A percentile compares a stretch with the other conserved stretches of the same genome.
These are phyloP conservation scores for Epichloe scottii DNA, from an alignment of 2,329 filamentous ascomycete genomes.

Conservation along the genomic window DNA sequence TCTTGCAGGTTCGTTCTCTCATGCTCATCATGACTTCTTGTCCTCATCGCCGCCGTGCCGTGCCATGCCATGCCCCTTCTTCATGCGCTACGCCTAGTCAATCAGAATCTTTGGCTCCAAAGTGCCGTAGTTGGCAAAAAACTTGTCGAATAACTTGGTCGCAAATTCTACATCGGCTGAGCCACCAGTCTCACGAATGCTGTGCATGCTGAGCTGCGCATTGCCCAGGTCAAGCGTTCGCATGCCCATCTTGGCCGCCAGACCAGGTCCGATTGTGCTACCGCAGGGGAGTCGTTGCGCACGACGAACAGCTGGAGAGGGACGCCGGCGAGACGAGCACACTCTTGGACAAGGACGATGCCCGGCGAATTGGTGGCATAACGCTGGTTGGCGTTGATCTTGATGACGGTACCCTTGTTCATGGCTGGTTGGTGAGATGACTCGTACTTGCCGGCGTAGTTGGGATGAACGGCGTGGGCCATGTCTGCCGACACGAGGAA, in stretches of 20 bases:
- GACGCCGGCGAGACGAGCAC: constrained; percentile 60
- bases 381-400: constrained; percentile 93
- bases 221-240: constrained; percentile 89
- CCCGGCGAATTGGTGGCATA: constrained; percentile 96
- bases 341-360: constrained; percentile 84
- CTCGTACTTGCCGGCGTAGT: constrained; percentile 89
- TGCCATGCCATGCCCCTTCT: not conserved
- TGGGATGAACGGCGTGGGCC: constrained; percentile 93
- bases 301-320: constrained; percentile 94
- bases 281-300: constrained; percentile 91
- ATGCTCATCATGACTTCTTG: too few relatives aligned
- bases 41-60: too few relatives aligned
- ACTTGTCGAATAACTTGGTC: constrained; percentile 74
- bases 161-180: constrained; percentile 78
- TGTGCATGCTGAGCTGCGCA: constrained; percentile 92
- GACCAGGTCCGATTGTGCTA: constrained; percentile 95
- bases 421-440: constrained; percentile 81
- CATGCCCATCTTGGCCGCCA: constrained; percentile 74
- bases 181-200: constrained; percentile 85
- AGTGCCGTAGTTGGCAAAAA: constrained; percentile 74
- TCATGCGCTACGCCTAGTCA: constrained; percentile 37
- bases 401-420: constrained; percentile 94
- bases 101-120: constrained; percentile 74
- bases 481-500: constrained; percentile 96
- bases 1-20: too few relatives aligned